phyloP scores from a whole-genome alignment of 768 basidiomycete genomes.

The Roridomyces roridus region DNA sequence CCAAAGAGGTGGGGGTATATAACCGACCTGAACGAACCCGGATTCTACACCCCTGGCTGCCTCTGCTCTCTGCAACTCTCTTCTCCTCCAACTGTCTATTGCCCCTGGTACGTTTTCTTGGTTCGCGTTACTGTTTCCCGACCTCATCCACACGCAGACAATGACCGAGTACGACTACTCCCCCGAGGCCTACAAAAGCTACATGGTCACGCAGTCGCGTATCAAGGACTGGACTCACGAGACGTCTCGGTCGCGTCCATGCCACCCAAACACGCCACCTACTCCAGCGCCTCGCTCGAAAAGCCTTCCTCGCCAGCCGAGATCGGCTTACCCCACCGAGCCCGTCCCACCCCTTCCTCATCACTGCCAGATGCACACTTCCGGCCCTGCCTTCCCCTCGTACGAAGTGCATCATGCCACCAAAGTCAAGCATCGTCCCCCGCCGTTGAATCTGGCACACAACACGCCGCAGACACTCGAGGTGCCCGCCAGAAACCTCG shows the following conservation, averaged over 20 bases:
- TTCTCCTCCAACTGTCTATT: too few species aligned
- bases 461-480: slow-evolving; percentile 4
- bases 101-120: too few species aligned
- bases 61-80: too few species aligned
- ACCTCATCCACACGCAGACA: background rate
- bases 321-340: background rate
- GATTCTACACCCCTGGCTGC: too few species aligned
- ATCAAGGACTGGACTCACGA: slow-evolving; percentile 53
- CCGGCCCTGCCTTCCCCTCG: background rate
- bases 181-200: slow-evolving; percentile 56
- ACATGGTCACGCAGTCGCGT: slow-evolving; percentile 51
- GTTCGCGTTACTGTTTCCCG: too few species aligned
- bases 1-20: too few species aligned
- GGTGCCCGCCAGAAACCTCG: slow-evolving; percentile 8
- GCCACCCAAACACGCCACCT: slow-evolving; percentile 38
- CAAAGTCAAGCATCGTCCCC: background rate
- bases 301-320: background rate
- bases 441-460: background rate
- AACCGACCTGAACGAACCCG: too few species aligned
- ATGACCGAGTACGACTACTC: slow-evolving; percentile 73
- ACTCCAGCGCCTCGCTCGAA: slow-evolving; percentile 32
- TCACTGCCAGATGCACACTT: background rate
- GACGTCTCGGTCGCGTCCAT: slow-evolving; percentile 31
- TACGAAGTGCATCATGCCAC: background rate
- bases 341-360: background rate